Evolutionary conservation across 352 stramenopile genomes (phyloP).

Genomic region (Phytophthora hybrid): DNA sequence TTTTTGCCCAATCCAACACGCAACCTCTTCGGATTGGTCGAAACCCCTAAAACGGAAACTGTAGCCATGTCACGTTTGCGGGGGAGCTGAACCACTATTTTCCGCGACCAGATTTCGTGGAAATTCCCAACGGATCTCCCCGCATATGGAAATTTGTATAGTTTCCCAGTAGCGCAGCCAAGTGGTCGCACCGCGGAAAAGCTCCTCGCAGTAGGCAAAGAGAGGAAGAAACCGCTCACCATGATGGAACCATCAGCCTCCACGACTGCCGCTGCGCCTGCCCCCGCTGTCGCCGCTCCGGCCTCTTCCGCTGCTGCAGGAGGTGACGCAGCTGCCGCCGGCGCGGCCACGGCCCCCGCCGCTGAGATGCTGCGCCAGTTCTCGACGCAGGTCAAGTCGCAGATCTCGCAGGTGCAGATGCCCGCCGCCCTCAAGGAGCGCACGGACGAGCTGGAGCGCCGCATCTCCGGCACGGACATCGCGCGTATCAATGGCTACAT

Average conservation of each 20-base stretch:
- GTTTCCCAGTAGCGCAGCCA: neutral
- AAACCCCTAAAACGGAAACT: constrained; percentile 20
- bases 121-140: constrained; percentile 27
- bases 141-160: constrained; percentile 37
- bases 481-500: constrained; percentile 89
- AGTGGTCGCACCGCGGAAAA: constrained; percentile 6
- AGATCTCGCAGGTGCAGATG: constrained; percentile 67
- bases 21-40: constrained; percentile 22
- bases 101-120: neutral
- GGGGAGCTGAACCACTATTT: constrained; percentile 20
- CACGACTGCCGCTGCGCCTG: constrained; percentile 21
- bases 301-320: constrained; percentile 3
- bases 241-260: constrained; percentile 47
- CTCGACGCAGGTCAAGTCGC: constrained; percentile 41
- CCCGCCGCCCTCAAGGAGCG: constrained; percentile 73
- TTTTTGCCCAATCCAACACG: constrained; percentile 25
- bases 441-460: constrained; percentile 73
- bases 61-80: constrained; percentile 34
- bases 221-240: constrained; percentile 25
- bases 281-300: constrained; percentile 2
- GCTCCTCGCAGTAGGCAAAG: neutral
- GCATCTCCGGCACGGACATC: constrained; percentile 83
- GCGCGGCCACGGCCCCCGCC: neutral
- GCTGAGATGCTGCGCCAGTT: constrained; percentile 39
- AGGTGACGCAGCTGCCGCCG: neutral